Percentiles rank a stretch among this genome's conserved stretches.
These are phyloP conservation scores for Lepidium campestre DNA, from an alignment of 441 rosid genomes.

Conservation along the genomic window DNA sequence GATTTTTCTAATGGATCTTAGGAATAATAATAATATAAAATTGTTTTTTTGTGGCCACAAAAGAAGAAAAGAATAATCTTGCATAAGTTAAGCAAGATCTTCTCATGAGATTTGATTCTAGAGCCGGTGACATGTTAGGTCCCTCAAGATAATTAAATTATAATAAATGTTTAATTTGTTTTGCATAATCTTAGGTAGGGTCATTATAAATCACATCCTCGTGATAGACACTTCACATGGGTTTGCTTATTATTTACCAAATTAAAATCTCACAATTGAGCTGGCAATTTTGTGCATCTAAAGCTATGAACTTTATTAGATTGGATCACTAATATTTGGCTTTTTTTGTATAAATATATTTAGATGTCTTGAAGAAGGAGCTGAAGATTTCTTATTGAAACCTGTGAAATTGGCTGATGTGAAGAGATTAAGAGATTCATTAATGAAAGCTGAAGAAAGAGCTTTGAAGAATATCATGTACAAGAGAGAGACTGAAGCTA, in stretches of 20 bases:
- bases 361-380: constrained; percentile 91
- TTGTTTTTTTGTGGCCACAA: constrained; percentile 13
- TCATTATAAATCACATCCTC: constrained; percentile 21
- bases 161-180: constrained; percentile 3
- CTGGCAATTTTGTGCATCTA: constrained; percentile 20
- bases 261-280: neutral
- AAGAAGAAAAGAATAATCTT: constrained; percentile 15
- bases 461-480: constrained; percentile 8
- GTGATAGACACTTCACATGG: constrained; percentile 29
- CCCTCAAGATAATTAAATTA: neutral
- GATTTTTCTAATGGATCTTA: constrained; percentile 6
- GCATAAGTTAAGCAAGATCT: constrained; percentile 6
- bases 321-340: constrained; percentile 1
- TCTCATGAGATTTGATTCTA: constrained; percentile 20
- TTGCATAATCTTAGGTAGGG: constrained; percentile 23
- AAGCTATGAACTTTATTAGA: neutral
- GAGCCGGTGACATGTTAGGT: constrained; percentile 23
- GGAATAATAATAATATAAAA: neutral
- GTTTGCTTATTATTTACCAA: constrained; percentile 14
- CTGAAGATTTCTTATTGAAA: constrained; percentile 71
- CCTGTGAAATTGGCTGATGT: constrained; percentile 80
- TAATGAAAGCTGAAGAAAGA: constrained; percentile 33
- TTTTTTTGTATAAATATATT: neutral
- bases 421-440: constrained; percentile 49
- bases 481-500: constrained; percentile 44